A percentile compares a stretch with the other conserved stretches of the same genome.
Conservation (phyloP, 2,329 filamentous ascomycete genomes). For the Albifimbria verrucaria region DNA sequence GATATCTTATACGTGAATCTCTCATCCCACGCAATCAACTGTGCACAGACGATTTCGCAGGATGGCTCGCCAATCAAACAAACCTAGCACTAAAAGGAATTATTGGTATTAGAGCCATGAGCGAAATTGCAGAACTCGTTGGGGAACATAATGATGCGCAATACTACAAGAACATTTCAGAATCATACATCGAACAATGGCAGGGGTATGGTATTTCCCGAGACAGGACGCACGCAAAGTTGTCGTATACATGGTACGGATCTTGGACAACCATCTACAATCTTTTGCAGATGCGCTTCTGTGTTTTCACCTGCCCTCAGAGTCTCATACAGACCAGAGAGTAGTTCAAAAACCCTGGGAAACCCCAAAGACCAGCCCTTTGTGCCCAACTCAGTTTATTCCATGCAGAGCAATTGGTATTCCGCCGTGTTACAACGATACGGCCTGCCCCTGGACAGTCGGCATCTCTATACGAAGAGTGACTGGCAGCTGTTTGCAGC, state of each 20-base stretch:
- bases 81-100: conserved; percentile 76
- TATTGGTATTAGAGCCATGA: conserved; percentile 75
- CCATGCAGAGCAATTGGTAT: conserved; percentile 79
- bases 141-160: conserved; percentile 56
- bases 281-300: conserved; percentile 70
- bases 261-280: conserved; percentile 83
- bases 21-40: conserved; percentile 69
- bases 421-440: conserved; percentile 74
- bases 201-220: conserved; percentile 66
- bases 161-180: conserved; percentile 61
- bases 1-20: conserved; percentile 67
- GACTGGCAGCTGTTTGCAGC: conserved; percentile 92
- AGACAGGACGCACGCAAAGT: conserved; percentile 69
- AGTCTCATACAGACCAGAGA: conserved; percentile 11
- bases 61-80: conserved; percentile 70
- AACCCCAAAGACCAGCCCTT: conserved; percentile 41
- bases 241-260: conserved; percentile 78
- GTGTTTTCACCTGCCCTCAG: conserved; percentile 61
- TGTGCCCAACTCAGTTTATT: conserved; percentile 73
- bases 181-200: conserved; percentile 69
- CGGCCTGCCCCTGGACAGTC: conserved; percentile 76
- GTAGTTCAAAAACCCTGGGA: conserved; percentile 20
- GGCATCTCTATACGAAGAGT: conserved; percentile 82
- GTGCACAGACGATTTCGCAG: conserved; percentile 76
- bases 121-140: conserved; percentile 59